Evolutionary conservation across 805 yeast species (phyloP).

Genomic region (Spathaspora arborariae): DNA sequence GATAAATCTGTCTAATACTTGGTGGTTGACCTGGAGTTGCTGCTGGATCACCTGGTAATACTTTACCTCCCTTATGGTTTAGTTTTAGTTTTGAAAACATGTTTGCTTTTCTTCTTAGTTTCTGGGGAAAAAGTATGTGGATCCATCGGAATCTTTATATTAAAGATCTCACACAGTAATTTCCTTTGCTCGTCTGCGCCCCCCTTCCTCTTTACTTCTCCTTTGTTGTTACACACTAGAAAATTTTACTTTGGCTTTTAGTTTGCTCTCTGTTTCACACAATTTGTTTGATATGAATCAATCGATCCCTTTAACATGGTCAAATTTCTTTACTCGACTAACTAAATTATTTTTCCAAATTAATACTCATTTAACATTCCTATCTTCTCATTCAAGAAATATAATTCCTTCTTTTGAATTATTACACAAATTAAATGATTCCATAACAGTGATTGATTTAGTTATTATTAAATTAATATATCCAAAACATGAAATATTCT

Average conservation of each 20-base stretch:
- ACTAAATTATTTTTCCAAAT: constrained; percentile 20
- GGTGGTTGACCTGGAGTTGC: constrained; percentile 28
- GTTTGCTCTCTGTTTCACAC: neutral
- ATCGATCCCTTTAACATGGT: constrained; percentile 8
- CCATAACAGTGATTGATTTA: constrained; percentile 48
- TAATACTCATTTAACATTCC: constrained; percentile 39
- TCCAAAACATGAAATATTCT: constrained; percentile 65
- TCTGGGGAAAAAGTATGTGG: neutral
- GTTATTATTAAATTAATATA: constrained; percentile 59
- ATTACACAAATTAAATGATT: constrained; percentile 26
- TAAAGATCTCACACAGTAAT: neutral
- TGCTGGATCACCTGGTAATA: constrained; percentile 25
- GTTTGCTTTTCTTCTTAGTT: neutral
- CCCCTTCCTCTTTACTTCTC: neutral
- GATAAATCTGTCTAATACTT: constrained; percentile 47
- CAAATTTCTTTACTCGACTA: constrained; percentile 12
- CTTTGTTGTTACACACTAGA: neutral
- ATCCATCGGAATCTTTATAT: neutral
- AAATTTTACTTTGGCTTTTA: neutral
- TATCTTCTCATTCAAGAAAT: constrained; percentile 32
- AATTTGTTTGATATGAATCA: neutral
- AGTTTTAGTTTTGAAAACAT: constrained; percentile 34
- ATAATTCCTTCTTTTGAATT: constrained; percentile 29
- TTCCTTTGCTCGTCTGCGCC: too few relatives aligned
- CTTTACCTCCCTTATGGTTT: constrained; percentile 21